phyloP scores from a whole-genome alignment of 2,329 filamentous ascomycete genomes.

The Fusarium penzigii region DNA sequence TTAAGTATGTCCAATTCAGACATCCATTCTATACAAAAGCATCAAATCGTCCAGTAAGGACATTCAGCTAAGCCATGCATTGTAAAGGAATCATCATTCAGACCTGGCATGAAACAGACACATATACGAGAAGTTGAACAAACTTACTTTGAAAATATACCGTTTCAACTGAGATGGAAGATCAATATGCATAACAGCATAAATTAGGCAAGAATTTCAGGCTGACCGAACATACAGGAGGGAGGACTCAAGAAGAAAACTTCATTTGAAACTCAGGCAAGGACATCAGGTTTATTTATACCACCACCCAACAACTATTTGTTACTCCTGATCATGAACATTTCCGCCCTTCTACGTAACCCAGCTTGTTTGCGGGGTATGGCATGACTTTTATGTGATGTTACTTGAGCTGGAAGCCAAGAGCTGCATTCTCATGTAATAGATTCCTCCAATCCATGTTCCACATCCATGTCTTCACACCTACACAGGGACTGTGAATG shows the following conservation, averaged over 20 bases:
- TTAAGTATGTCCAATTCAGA: constrained; percentile 22
- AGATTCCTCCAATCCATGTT: constrained; percentile 20
- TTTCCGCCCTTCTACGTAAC: constrained; percentile 8
- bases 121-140: not conserved
- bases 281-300: constrained; percentile 16
- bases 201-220: too few relatives aligned
- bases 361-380: constrained; percentile 22
- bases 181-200: too few relatives aligned
- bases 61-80: constrained; percentile 39
- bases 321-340: not conserved
- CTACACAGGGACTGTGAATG: not conserved
- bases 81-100: constrained; percentile 32
- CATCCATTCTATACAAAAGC: constrained; percentile 30
- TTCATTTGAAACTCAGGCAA: not conserved
- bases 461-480: constrained; percentile 11
- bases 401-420: constrained; percentile 18
- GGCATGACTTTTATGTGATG: constrained; percentile 20
- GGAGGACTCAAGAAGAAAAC: not conserved
- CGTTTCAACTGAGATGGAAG: too few relatives aligned
- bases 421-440: constrained; percentile 30
- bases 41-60: constrained; percentile 25
- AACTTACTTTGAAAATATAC: constrained; percentile 9
- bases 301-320: constrained; percentile 6
- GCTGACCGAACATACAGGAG: not conserved
- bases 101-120: not conserved